Percentiles rank a stretch among this genome's conserved stretches.
Conservation (phyloP, 805 yeast genomes). For the Schwanniomyces polymorphus region DNA sequence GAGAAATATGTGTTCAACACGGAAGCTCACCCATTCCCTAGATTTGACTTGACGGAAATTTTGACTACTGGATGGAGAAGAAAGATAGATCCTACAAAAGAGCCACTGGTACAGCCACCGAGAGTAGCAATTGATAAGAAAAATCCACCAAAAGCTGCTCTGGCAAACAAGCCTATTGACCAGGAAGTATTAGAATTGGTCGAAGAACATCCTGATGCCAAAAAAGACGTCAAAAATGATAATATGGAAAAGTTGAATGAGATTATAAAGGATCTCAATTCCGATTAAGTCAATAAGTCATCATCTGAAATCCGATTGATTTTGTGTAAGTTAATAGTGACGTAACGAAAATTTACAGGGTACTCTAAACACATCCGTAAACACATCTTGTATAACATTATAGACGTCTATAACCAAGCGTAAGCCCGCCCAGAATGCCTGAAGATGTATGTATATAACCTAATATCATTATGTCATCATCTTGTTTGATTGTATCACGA, state of each 20-base stretch:
- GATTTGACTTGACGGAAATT: conserved; percentile 48
- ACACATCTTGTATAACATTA: neutral
- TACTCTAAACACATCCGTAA: neutral
- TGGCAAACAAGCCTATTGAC: conserved; percentile 37
- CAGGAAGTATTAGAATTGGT: conserved; percentile 34
- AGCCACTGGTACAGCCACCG: conserved; percentile 13
- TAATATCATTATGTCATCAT: neutral
- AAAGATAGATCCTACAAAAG: conserved; percentile 16
- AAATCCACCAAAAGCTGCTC: conserved; percentile 40
- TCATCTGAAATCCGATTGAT: neutral
- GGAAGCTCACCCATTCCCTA: conserved; percentile 93
- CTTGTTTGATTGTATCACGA: neutral
- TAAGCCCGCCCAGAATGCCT: conserved; percentile 7
- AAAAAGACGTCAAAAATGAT: conserved; percentile 24
- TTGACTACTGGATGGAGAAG: conserved; percentile 67
- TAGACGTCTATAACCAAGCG: neutral
- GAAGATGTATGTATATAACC: conserved; percentile 13
- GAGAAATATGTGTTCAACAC: conserved; percentile 79
- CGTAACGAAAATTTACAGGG: neutral
- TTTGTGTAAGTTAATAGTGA: conserved; percentile 2
- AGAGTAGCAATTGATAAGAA: conserved; percentile 21
- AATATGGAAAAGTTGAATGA: conserved; percentile 23
- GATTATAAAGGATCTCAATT: conserved; percentile 12
- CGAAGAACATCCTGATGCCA: conserved; percentile 32
- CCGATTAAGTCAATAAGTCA: neutral